A percentile compares a stretch with the other conserved stretches of the same genome.
Conservation (phyloP, 23 red algal genomes). For the Porphyridium purpureum region DNA sequence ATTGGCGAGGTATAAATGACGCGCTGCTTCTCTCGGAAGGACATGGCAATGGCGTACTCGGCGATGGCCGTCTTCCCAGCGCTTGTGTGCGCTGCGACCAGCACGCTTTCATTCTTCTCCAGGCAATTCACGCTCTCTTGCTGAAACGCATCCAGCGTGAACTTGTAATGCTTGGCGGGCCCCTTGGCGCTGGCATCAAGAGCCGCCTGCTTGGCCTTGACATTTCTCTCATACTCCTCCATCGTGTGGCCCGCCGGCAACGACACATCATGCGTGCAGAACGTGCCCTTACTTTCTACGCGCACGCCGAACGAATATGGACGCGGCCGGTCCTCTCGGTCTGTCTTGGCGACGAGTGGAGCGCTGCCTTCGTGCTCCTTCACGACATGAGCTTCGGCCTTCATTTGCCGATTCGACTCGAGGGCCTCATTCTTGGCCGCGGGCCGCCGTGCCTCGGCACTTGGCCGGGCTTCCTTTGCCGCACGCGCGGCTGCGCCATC, state of each 20-base stretch:
- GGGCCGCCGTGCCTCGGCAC: too few relatives aligned
- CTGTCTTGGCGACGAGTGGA: neutral
- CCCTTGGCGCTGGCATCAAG: neutral
- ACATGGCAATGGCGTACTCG: conserved; percentile 48
- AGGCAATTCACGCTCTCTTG: conserved; percentile 22
- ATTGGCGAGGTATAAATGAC: conserved; percentile 63
- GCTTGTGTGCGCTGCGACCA: conserved; percentile 43
- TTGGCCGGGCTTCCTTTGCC: too few relatives aligned
- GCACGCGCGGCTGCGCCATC: too few relatives aligned
- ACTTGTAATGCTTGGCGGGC: conserved; percentile 81
- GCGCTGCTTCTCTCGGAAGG: conserved; percentile 4
- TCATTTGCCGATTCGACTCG: neutral
- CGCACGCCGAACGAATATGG: neutral
- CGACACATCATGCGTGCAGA: conserved; percentile 69
- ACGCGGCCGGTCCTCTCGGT: neutral
- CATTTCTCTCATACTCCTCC: conserved; percentile 8
- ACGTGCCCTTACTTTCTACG: conserved; percentile 5
- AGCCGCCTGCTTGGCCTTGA: neutral
- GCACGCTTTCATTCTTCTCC: conserved; percentile 21
- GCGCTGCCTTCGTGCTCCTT: neutral
- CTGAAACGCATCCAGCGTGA: conserved; percentile 66
- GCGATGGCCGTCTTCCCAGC: conserved; percentile 62
- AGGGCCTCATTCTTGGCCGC: neutral
- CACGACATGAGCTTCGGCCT: neutral
- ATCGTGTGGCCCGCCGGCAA: conserved; percentile 26